These are phyloP conservation scores for Sinapis alba DNA, from an alignment of 441 rosid species.

Conservation along the genomic window DNA sequence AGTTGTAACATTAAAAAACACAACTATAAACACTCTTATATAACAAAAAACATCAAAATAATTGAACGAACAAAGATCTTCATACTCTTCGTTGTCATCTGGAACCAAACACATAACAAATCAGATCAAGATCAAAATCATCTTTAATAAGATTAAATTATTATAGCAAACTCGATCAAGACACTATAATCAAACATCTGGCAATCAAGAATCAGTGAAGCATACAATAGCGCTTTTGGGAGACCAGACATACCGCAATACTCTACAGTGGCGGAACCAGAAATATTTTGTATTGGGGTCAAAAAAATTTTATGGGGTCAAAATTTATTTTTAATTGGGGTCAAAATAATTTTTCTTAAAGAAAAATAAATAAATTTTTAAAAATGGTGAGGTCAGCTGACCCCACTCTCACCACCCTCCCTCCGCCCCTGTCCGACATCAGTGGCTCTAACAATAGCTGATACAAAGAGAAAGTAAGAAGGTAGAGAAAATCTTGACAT, in stretches of 20 bases:
- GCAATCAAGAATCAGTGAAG: not conserved
- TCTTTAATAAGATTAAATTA: not conserved
- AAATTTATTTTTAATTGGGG: too few relatives aligned
- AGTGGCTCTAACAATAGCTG: not conserved
- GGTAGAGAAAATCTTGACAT: not conserved
- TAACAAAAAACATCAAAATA: not conserved
- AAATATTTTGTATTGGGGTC: too few relatives aligned
- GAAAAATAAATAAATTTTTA: too few relatives aligned
- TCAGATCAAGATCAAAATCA: not conserved
- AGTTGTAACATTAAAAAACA: not conserved
- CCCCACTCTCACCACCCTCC: too few relatives aligned
- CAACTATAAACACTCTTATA: not conserved
- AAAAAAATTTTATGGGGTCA: too few relatives aligned
- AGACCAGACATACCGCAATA: not conserved
- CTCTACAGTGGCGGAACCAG: too few relatives aligned
- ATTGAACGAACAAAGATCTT: not conserved
- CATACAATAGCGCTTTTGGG: not conserved
- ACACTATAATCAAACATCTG: not conserved
- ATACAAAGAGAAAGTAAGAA: not conserved
- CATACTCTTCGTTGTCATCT: not conserved
- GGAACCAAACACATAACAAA: not conserved
- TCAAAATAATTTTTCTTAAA: too few relatives aligned
- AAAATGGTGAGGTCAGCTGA: too few relatives aligned
- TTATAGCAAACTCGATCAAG: not conserved
- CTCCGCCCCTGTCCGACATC: too few relatives aligned